A percentile compares a stretch with the other conserved stretches of the same genome.
These are phyloP conservation scores for Chenopodium berlandieri DNA, from an alignment of 148 eudicot species.

Conservation along the genomic window DNA sequence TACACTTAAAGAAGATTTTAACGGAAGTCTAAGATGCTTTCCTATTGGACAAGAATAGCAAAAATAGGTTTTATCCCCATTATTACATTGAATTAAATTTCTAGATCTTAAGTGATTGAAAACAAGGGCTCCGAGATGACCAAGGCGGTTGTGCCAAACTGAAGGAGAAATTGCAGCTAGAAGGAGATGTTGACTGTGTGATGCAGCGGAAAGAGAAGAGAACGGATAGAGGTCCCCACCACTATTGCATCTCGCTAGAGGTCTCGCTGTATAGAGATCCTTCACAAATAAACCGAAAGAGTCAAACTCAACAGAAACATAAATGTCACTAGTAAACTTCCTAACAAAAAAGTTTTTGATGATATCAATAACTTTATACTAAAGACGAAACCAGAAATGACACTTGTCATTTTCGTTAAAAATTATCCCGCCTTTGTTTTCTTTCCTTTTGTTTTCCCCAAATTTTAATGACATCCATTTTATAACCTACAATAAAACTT, in stretches of 20 bases:
- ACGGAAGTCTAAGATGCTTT: background rate
- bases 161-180: background rate
- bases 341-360: background rate
- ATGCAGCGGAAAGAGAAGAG: background rate
- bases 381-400: too few species aligned
- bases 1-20: background rate
- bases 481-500: too few species aligned
- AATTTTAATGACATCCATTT: too few species aligned
- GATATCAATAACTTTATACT: too few species aligned
- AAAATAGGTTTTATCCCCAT: background rate
- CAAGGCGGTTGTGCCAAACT: background rate
- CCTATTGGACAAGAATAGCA: background rate
- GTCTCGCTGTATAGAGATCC: background rate
- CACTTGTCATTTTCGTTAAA: too few species aligned
- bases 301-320: background rate
- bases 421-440: too few species aligned
- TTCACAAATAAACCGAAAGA: background rate
- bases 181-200: background rate
- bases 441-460: too few species aligned
- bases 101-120: background rate
- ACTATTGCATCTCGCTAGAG: background rate
- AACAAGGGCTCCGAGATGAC: background rate
- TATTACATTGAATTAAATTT: background rate
- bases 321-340: background rate
- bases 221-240: background rate